phyloP scores from a whole-genome alignment of 2,329 filamentous ascomycete genomes.

The Podosphaera fusca region DNA sequence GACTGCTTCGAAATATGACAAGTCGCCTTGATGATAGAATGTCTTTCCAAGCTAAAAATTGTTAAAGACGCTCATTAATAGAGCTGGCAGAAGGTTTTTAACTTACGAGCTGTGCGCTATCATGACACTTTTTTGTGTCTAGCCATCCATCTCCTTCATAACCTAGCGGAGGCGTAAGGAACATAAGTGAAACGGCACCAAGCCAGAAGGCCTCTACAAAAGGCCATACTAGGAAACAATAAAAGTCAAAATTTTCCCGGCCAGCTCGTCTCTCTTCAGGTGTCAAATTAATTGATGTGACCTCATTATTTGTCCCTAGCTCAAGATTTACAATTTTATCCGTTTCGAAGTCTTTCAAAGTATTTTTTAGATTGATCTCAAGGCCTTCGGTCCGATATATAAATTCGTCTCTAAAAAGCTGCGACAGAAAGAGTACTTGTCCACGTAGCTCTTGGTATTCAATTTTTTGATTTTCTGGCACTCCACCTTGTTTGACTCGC shows the following conservation, averaged over 20 bases:
- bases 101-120: conserved; percentile 56
- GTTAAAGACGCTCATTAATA: not conserved
- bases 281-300: conserved; percentile 50
- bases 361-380: conserved; percentile 56
- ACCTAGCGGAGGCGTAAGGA: conserved; percentile 48
- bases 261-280: conserved; percentile 54
- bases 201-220: conserved; percentile 93
- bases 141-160: conserved; percentile 48
- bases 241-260: conserved; percentile 92
- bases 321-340: conserved; percentile 56
- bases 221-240: conserved; percentile 96
- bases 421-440: conserved; percentile 76
- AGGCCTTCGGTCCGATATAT: conserved; percentile 84
- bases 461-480: conserved; percentile 57
- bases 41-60: conserved; percentile 61
- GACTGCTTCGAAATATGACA: conserved; percentile 93
- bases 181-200: conserved; percentile 68
- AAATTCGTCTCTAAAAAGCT: conserved; percentile 87
- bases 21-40: conserved; percentile 86
- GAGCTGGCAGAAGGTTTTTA: not conserved
- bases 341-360: conserved; percentile 50
- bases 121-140: conserved; percentile 52
- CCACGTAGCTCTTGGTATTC: conserved; percentile 46
- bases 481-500: conserved; percentile 74
- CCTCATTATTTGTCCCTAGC: conserved; percentile 28